Evolutionary conservation across 768 basidiomycete species (phyloP).

Genomic region (Serendipita sp.): DNA sequence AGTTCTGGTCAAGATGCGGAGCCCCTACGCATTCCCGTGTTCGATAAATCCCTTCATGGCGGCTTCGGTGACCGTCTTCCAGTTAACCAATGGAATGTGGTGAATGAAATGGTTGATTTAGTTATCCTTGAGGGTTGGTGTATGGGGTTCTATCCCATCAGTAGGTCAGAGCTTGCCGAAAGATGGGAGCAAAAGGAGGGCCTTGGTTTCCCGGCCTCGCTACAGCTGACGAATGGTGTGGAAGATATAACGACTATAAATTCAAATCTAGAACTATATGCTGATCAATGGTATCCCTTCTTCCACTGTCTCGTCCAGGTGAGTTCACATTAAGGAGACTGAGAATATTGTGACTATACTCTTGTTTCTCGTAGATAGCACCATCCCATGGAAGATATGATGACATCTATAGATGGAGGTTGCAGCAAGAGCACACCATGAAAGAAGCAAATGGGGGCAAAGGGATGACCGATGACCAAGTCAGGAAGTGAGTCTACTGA

Average conservation of each 20-base stretch:
- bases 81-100: slow-evolving; percentile 26
- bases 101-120: slow-evolving; percentile 49
- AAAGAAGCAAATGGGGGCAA: slow-evolving; percentile 66
- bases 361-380: slow-evolving; percentile 11
- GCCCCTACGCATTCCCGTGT: slow-evolving; percentile 49
- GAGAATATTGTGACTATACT: neutral
- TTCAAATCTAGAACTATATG: slow-evolving; percentile 40
- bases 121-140: slow-evolving; percentile 96
- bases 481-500: slow-evolving; percentile 34
- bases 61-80: slow-evolving; percentile 75
- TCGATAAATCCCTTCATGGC: slow-evolving; percentile 68
- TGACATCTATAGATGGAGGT: slow-evolving; percentile 73
- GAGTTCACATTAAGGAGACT: no score
- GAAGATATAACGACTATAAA: slow-evolving; percentile 29
- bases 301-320: slow-evolving; percentile 73
- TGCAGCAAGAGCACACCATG: slow-evolving; percentile 84
- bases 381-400: slow-evolving; percentile 20
- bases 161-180: slow-evolving; percentile 26
- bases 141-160: slow-evolving; percentile 65
- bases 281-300: slow-evolving; percentile 43
- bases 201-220: neutral
- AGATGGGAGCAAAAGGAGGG: slow-evolving; percentile 26
- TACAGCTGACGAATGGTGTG: slow-evolving; percentile 22
- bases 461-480: slow-evolving; percentile 78
- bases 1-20: neutral